Evolutionary conservation across 306 rosid species (phyloP).

Genomic region (Vachellia collinsii): DNA sequence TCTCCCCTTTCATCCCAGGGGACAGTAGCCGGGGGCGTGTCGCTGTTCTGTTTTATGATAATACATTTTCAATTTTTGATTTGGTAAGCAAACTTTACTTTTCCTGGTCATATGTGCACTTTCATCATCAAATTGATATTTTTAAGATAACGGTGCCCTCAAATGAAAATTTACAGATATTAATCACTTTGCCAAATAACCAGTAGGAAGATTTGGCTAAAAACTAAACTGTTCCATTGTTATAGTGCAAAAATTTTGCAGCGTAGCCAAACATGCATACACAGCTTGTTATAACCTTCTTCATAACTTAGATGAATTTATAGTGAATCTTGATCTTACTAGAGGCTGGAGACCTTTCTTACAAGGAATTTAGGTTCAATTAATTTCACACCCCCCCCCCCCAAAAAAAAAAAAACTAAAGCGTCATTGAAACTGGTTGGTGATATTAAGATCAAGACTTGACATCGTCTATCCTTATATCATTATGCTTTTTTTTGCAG

Average conservation of each 20-base stretch:
- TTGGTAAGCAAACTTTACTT: constrained; percentile 63
- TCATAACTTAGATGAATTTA: constrained; percentile 24
- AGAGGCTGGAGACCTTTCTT: constrained; percentile 20
- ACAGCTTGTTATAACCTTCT: constrained; percentile 3
- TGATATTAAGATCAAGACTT: not conserved
- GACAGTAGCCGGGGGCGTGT: constrained; percentile 92
- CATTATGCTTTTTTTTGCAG: constrained; percentile 48
- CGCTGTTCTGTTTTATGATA: constrained; percentile 91
- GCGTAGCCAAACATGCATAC: not conserved
- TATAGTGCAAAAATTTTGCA: not conserved
- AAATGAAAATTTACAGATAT: not conserved
- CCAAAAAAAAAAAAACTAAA: too few relatives aligned
- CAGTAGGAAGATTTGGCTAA: not conserved
- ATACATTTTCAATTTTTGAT: constrained; percentile 93
- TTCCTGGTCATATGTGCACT: constrained; percentile 17
- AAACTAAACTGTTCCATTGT: not conserved
- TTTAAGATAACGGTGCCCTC: not conserved
- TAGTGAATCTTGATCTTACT: not conserved
- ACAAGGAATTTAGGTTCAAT: constrained; percentile 7
- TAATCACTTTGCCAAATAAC: not conserved
- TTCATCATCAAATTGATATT: not conserved
- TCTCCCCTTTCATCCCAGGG: constrained; percentile 89
- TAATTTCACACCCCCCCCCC: not conserved
- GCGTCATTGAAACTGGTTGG: not conserved
- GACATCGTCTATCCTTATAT: constrained; percentile 7